Evolutionary conservation across 345 rosid species (phyloP), one percentile per base, ranked within the genome.

Genomic region (Acer negundo): DNA sequence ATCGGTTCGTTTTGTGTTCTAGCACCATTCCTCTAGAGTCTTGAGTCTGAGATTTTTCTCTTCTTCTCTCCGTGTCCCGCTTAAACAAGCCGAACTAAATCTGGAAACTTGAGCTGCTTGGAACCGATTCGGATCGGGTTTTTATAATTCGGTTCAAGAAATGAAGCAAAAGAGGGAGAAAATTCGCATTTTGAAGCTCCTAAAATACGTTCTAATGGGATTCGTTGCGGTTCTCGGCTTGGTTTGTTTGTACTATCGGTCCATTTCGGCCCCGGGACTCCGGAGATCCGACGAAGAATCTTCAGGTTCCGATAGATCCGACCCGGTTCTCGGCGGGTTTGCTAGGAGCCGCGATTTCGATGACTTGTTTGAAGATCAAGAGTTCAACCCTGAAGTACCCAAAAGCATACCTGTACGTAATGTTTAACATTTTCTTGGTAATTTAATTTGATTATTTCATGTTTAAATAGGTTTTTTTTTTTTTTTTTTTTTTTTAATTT

Each of bases 221-320:
- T 69, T 91, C 74, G 89, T 95, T 74, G 81, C 77, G 26, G 40
- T 88, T 65, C 91, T 95, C 59, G 97, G 92, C 65, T 76, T 95
- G 83, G 67, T 86, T 74, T 89, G 99, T 77, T 74, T 95, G 80
- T 95, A 90, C 80, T 92, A 86, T 22, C 94, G 93, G 49, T 92
- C 99, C 6, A 81, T 87, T 10, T 84, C 94, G 62, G 94, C 95
- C 56, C 98, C 98, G 8, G 92, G 90, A 5, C 79, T 85, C 28
- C 82, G 92, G 66, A 85, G 89, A 77, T 87, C 89, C 75, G 96
- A 87, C 26, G 84, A 78, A 2, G 81, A 75, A 13, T 80, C 70
- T 16, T 78, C 62, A 55, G 86, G 80, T 68, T 63, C 67, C 78
- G 87, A 82, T 62, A 85, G 89, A 24, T 76, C 87, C 72, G 90